A percentile compares a stretch with the other conserved stretches of the same genome.
Conservation (phyloP, 75 land plant genomes). For the Isoetes taiwanensis region DNA sequence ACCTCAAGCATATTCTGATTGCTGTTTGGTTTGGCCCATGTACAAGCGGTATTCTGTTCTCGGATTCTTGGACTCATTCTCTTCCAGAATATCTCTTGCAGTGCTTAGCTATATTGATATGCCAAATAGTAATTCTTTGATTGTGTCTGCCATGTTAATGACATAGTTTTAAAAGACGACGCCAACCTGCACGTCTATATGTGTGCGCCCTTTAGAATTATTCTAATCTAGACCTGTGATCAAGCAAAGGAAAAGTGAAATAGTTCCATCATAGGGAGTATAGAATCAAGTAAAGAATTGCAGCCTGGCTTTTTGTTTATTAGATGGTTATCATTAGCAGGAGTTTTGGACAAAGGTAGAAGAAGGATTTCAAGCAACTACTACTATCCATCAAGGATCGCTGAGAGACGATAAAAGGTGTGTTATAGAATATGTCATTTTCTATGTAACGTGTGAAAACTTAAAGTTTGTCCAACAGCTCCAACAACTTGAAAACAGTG, state of each 20-base stretch:
- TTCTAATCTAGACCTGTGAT: background rate
- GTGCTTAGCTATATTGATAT: background rate
- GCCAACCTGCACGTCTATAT: background rate
- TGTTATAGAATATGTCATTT: no score
- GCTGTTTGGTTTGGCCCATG: no score
- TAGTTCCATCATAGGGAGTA: background rate
- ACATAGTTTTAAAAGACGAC: background rate
- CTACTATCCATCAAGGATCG: constrained; percentile 83
- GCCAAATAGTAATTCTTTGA: background rate
- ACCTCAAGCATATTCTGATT: no score
- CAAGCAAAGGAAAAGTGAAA: no score
- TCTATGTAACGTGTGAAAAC: no score
- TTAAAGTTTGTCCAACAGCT: constrained; percentile 27
- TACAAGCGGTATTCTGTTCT: no score
- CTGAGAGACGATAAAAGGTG: constrained; percentile 83
- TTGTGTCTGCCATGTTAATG: background rate
- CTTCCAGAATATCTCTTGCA: no score
- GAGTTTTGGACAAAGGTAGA: constrained; percentile 48
- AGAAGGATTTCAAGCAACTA: constrained; percentile 86
- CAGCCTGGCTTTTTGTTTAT: background rate
- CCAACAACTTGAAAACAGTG: constrained; percentile 42
- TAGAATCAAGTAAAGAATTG: background rate
- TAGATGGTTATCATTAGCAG: constrained; percentile 18
- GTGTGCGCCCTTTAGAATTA: background rate
- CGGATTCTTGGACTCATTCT: no score